Evolutionary conservation across 352 stramenopile genomes (phyloP).

Genomic region (Globisporangium parvum): DNA sequence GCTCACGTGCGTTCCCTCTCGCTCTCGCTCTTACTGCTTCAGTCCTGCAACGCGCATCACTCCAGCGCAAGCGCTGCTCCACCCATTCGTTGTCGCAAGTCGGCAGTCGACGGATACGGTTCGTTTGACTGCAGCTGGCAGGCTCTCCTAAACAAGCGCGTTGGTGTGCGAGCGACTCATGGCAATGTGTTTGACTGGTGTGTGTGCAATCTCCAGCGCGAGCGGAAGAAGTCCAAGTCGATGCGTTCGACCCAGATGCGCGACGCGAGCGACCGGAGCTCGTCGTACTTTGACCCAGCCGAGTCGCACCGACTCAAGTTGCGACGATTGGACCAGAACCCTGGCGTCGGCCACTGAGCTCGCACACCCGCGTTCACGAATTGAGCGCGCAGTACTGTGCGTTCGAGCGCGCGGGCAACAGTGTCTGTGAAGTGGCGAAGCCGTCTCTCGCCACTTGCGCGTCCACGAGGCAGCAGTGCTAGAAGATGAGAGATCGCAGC

Average conservation of each 20-base stretch:
- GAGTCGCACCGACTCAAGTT: conserved; percentile 33
- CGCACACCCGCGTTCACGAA: not conserved
- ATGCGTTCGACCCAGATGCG: conserved; percentile 38
- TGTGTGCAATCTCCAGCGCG: conserved; percentile 13
- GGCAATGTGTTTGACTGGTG: conserved; percentile 5
- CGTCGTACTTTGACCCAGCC: conserved; percentile 9
- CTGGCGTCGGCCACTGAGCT: conserved; percentile 31
- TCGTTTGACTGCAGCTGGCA: not conserved
- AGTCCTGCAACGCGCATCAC: conserved; percentile 88
- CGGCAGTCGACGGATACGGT: conserved; percentile 34
- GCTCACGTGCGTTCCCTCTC: not conserved
- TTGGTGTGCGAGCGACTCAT: not conserved
- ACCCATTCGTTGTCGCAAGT: conserved; percentile 88
- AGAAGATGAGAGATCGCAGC: too few relatives aligned
- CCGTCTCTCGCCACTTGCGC: too few relatives aligned
- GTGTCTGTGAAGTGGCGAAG: too few relatives aligned
- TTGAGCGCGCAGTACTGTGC: not conserved
- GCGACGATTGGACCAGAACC: conserved; percentile 38
- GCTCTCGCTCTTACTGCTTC: conserved; percentile 17
- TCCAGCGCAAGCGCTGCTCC: conserved; percentile 88
- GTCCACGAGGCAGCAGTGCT: too few relatives aligned
- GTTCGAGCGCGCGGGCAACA: not conserved
- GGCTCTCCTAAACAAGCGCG: too few relatives aligned
- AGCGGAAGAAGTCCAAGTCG: conserved; percentile 42
- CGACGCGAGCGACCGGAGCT: conserved; percentile 12